Evolutionary conservation across 352 stramenopile species (phyloP).

Genomic region (Aphanomyces euteiches): DNA sequence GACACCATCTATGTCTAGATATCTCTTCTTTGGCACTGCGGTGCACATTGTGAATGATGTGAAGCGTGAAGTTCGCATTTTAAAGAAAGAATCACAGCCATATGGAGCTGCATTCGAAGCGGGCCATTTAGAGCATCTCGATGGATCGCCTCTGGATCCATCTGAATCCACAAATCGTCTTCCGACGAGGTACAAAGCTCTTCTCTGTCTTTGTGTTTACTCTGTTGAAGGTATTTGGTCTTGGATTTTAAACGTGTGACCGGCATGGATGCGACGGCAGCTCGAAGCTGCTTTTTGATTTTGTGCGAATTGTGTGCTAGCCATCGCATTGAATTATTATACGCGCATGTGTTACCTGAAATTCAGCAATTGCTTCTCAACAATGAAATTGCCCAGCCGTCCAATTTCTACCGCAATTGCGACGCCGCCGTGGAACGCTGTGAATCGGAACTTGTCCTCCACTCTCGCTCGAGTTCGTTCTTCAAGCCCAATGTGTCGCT

Average conservation of each 20-base stretch:
- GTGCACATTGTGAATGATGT: conserved; percentile 80
- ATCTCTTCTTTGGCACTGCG: conserved; percentile 79
- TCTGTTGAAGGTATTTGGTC: conserved; percentile 53
- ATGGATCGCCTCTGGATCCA: conserved; percentile 47
- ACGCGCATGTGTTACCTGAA: conserved; percentile 62
- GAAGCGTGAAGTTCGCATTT: conserved; percentile 59
- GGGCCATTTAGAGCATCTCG: conserved; percentile 61
- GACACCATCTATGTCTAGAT: neutral
- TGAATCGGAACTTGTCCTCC: conserved; percentile 50
- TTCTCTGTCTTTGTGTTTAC: neutral
- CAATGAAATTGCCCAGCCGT: conserved; percentile 70
- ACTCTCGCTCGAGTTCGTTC: conserved; percentile 34
- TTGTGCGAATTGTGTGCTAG: conserved; percentile 73
- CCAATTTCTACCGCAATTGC: conserved; percentile 61
- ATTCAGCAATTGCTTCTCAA: conserved; percentile 59
- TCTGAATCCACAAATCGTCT: conserved; percentile 43
- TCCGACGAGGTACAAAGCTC: conserved; percentile 45
- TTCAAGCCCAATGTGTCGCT: conserved; percentile 50
- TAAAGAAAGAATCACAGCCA: neutral
- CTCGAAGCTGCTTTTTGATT: conserved; percentile 79
- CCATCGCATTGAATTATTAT: conserved; percentile 63
- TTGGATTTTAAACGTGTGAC: conserved; percentile 86
- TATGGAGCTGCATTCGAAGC: conserved; percentile 33
- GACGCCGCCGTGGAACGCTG: conserved; percentile 74
- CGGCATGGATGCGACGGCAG: conserved; percentile 84